Evolutionary conservation across 371 early-diverging fungal genomes (phyloP), one percentile per base, ranked within the genome.

Genomic region (Syncephalastrum contaminatum): DNA sequence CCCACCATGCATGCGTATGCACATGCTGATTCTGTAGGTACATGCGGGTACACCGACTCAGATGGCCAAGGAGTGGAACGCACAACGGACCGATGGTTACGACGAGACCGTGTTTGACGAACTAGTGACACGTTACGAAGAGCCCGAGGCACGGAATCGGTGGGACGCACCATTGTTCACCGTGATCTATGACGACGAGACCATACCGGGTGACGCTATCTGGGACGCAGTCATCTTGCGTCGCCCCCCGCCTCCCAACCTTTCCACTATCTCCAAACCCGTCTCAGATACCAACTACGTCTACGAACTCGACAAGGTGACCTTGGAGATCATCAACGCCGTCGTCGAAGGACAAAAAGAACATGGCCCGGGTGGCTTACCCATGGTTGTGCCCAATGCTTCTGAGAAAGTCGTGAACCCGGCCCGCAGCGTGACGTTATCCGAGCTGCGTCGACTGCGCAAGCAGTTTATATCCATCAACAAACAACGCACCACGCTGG

Each of bases 81-180:
- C 41, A 16, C 54, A 47, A 4, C 50, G 77, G 22, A 44, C 54
- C 0, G 73, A 80, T 6, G 71, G 70, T 13, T 93, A 93, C 67
- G 74, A 76, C 20, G 54, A 70, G 10, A 63, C 63, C 15, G 60
- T 87, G 74, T 88, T 96, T 63, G 92, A 92, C 21, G 90, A 95
- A 57, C 78, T 99, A 21, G 74, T 90, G 3, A 85, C 86, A 44
- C 76, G 99, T 44, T 97, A 91, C 56, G 99, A 99, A 76, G 98
- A 98, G 62, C 98, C 98, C n/a, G 87, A 89, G 48, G 83, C 86
- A 13, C 75, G 84, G 6, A 91, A 92, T 63, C 77, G 93, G 46
- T 99, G 99, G 99, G 99, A 99, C 68, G 81, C 92, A 5, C 99
- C 99, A 13, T 75, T 97, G 18, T 95, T 96, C 60, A 89, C 91